These are phyloP conservation scores for Sarocladiaceae sp. DNA, from an alignment of 2,329 filamentous ascomycete species.

Conservation along the genomic window DNA sequence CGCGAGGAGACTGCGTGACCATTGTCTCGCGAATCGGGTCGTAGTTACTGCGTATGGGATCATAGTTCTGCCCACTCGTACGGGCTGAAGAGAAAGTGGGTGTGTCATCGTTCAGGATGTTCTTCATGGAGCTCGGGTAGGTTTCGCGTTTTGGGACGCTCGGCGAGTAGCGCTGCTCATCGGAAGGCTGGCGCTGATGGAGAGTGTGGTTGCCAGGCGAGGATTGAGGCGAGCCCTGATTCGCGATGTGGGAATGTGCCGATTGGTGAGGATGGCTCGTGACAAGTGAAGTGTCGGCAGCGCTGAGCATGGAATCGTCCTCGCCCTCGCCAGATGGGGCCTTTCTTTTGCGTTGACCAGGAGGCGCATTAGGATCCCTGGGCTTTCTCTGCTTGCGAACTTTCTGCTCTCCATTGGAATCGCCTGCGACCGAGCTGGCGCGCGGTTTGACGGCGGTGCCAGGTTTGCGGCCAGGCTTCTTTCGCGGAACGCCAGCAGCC, in stretches of 20 bases:
- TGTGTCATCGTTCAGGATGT: conserved; percentile 49
- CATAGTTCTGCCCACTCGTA: conserved; percentile 77
- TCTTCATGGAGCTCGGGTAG: conserved; percentile 47
- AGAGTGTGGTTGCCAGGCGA: conserved; percentile 1
- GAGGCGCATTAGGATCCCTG: conserved; percentile 51
- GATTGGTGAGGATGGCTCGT: conserved; percentile 18
- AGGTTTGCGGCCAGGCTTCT: conserved; percentile 61
- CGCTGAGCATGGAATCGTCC: conserved; percentile 4
- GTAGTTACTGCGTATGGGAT: conserved; percentile 77
- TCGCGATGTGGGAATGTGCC: conserved; percentile 7
- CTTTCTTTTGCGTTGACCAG: conserved; percentile 50
- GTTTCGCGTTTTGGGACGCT: conserved; percentile 47
- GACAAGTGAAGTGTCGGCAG: conserved; percentile 18
- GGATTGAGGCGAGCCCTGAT: neutral
- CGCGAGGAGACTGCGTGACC: conserved; percentile 45
- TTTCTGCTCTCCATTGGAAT: conserved; percentile 34
- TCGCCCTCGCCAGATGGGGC: conserved; percentile 28
- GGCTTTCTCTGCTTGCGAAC: conserved; percentile 49
- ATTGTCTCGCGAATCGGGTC: conserved; percentile 60
- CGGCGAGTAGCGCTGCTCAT: conserved; percentile 32
- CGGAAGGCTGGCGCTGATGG: conserved; percentile 18
- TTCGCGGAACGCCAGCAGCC: conserved; percentile 51
- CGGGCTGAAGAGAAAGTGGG: conserved; percentile 43
- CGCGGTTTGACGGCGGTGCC: conserved; percentile 46
- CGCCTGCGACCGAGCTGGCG: conserved; percentile 18